Base-by-base conservation (phyloP, 2,329 filamentous ascomycete genomes). In the Beauveria asiatica region DNA sequence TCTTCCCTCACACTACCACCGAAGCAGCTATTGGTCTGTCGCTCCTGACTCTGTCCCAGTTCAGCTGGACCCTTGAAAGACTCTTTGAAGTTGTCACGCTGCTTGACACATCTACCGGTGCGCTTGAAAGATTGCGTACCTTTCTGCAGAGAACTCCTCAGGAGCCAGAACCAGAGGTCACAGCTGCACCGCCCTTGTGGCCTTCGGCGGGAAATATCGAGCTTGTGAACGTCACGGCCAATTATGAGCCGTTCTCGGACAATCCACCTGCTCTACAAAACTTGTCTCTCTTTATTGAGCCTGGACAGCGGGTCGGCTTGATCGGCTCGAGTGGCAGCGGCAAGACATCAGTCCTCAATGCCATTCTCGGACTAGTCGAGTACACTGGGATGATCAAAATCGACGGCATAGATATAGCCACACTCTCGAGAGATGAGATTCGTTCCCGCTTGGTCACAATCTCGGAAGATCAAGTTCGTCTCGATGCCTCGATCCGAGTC, bases 401-500 rank as follows among this genome's bases (percentile, higher is more conserved):
- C 19, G 78, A 80, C 60, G 72, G 70, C 0, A 56, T 77, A 4
- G 73, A 77, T 42, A 67, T 80, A 13, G 66, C 71, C 3, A 70
- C 65, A 8, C 64, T 79, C 1, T 71, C 74, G 1, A 73, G 72
- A 30, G 68, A 76, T 50, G 67, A 67, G 1, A 68, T 80, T n/a
- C 76, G 78, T 37, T 68, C 70, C 1, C 67, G 73, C 3, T 67
- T 81, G 10, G 73, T 75, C 23, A 72, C 73, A 5, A 67, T 81
- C 5, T 76, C 78, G 0, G 78, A 81, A 68, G 77, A 80, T 27
- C 70, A 76, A 0, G 71, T 78, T 51, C 67, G 76, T 5, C 68
- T 80, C 10, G 71, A 72, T 2, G 76, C 74, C 16, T 74, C 70
- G 1, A 68, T 81, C 4, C 73, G 75, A 11, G 66, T 71, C 33